phyloP scores from a whole-genome alignment of 2,329 filamentous ascomycete species.

The Xylaria polymorpha region DNA sequence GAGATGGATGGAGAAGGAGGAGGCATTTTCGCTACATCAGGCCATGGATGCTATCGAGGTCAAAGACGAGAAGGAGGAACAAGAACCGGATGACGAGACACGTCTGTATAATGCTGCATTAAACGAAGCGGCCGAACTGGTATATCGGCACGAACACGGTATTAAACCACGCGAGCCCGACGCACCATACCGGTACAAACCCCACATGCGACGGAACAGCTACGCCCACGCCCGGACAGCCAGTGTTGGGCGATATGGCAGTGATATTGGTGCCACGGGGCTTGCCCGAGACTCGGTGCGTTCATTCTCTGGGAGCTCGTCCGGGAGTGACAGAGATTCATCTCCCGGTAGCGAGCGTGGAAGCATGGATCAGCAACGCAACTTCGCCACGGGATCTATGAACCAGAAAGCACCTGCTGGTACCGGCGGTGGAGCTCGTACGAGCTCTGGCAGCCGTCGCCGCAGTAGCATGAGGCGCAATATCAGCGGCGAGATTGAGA shows the following conservation, averaged over 20 bases:
- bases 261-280: slow-evolving; percentile 59
- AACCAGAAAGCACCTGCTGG: slow-evolving; percentile 57
- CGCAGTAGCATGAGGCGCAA: slow-evolving; percentile 76
- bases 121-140: slow-evolving; percentile 81
- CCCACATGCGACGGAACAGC: slow-evolving; percentile 76
- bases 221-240: slow-evolving; percentile 75
- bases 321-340: slow-evolving; percentile 58
- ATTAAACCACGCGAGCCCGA: slow-evolving; percentile 66
- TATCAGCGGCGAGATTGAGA: slow-evolving; percentile 74
- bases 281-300: slow-evolving; percentile 58
- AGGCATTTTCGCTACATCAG: slow-evolving; percentile 74
- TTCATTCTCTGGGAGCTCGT: slow-evolving; percentile 65
- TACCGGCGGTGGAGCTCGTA: slow-evolving; percentile 53
- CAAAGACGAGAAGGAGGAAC: slow-evolving; percentile 44
- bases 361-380: slow-evolving; percentile 51
- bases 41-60: slow-evolving; percentile 80
- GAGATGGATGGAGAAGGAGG: slow-evolving; percentile 84
- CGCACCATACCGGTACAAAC: slow-evolving; percentile 74
- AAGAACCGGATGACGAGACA: slow-evolving; percentile 65
- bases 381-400: slow-evolving; percentile 45
- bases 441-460: slow-evolving; percentile 59
- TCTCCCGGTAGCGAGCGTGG: slow-evolving; percentile 49
- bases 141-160: slow-evolving; percentile 79
- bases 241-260: slow-evolving; percentile 64
- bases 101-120: slow-evolving; percentile 77